Conservation (phyloP, 495 filamentous ascomycete species). For the Cladorrhinum samala region DNA sequence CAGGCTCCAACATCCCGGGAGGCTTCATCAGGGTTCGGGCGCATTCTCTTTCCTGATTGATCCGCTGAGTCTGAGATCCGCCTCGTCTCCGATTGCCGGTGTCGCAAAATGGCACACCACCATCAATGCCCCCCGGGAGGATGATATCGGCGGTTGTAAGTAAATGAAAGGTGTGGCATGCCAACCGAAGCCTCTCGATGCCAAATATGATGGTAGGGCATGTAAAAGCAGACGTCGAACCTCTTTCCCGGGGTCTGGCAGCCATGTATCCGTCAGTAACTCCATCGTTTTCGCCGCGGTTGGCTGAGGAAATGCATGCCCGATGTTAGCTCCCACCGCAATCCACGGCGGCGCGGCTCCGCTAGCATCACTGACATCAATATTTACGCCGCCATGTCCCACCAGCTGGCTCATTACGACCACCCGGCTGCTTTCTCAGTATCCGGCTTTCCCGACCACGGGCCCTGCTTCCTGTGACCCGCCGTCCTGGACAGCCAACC, state of each 20-base stretch:
- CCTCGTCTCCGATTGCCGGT: constrained; percentile 2
- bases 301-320: constrained; percentile 5
- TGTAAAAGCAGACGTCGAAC: constrained; percentile 2
- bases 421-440: constrained; percentile 34
- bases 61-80: constrained; percentile 9
- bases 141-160: not conserved
- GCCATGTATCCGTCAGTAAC: not conserved
- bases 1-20: constrained; percentile 8
- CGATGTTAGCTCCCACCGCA: constrained; percentile 17
- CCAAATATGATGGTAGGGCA: not conserved
- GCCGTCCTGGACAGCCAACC: constrained; percentile 27
- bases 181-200: not conserved
- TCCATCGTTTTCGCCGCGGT: constrained; percentile 5
- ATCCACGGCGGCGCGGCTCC: constrained; percentile 23
- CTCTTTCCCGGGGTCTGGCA: not conserved
- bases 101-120: not conserved
- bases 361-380: constrained; percentile 33
- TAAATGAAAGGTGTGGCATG: constrained; percentile 1
- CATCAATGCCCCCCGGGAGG: not conserved
- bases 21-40: not conserved
- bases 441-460: constrained; percentile 30
- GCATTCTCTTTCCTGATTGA: not conserved
- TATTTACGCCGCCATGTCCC: constrained; percentile 36
- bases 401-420: constrained; percentile 35
- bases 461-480: constrained; percentile 34